Evolutionary conservation across 257 asterid genomes (phyloP).

Genomic region (Orobanche coerulescens): DNA sequence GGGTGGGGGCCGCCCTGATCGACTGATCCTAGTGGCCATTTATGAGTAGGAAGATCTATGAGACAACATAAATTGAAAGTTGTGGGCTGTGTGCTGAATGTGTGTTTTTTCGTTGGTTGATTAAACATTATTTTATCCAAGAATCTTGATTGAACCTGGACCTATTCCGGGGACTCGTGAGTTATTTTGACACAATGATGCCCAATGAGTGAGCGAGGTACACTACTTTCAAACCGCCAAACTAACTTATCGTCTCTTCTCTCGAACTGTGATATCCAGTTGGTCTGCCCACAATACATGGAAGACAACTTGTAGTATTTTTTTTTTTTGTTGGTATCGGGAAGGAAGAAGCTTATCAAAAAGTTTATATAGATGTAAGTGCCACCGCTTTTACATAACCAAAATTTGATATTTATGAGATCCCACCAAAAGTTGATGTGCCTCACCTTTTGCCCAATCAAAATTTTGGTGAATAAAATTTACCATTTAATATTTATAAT

Average conservation of each 20-base stretch:
- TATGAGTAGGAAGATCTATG: no score
- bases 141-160: slow-evolving; percentile 15
- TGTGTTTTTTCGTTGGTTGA: neutral
- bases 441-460: slow-evolving; percentile 24
- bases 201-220: neutral
- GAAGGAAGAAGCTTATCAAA: no score
- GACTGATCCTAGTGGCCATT: no score
- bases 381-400: slow-evolving; percentile 32
- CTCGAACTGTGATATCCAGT: no score
- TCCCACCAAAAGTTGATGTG: slow-evolving; percentile 27
- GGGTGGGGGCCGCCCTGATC: no score
- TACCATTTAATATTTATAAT: no score
- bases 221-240: slow-evolving; percentile 20
- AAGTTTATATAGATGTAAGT: slow-evolving; percentile 8
- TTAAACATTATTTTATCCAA: neutral
- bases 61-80: no score
- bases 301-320: no score
- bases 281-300: slow-evolving; percentile 23
- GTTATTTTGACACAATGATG: neutral
- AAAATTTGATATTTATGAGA: slow-evolving; percentile 17
- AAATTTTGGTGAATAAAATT: no score
- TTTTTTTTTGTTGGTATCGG: neutral
- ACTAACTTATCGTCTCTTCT: no score
- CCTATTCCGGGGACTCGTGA: neutral
- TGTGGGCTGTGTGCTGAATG: neutral